Evolutionary conservation across 257 asterid species (phyloP).

Genomic region (Lithospermum erythrorhizon): DNA sequence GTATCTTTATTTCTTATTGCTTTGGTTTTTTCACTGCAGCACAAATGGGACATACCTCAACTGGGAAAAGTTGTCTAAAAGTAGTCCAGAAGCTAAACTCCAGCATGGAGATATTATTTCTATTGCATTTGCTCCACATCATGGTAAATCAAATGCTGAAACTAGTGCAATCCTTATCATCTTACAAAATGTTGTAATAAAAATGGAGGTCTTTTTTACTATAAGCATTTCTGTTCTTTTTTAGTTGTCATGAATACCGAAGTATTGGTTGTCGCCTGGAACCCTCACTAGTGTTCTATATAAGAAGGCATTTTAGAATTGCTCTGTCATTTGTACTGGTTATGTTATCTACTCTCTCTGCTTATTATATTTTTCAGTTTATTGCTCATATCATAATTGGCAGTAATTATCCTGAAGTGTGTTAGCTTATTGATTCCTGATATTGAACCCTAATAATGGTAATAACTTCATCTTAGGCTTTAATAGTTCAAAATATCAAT

Average conservation of each 20-base stretch:
- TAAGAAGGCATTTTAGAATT: too few species aligned
- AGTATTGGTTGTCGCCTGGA: background rate
- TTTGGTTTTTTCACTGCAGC: slow-evolving; percentile 36
- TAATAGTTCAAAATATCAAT: too few species aligned
- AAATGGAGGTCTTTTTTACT: background rate
- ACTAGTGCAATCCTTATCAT: background rate
- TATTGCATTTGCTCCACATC: slow-evolving; percentile 69
- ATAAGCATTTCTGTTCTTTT: too few species aligned
- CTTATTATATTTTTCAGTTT: background rate
- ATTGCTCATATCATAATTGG: too few species aligned
- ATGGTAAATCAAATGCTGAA: slow-evolving; percentile 44
- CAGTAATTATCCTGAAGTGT: too few species aligned
- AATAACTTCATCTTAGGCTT: too few species aligned
- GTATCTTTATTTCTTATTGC: slow-evolving; percentile 21
- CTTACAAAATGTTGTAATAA: background rate
- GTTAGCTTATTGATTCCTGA: too few species aligned
- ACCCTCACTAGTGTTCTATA: too few species aligned
- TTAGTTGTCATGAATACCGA: background rate
- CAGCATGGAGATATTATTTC: slow-evolving; percentile 91
- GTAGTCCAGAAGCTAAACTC: slow-evolving; percentile 56
- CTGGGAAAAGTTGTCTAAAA: slow-evolving; percentile 68
- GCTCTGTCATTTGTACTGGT: background rate
- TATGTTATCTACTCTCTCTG: background rate
- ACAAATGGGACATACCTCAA: slow-evolving; percentile 92
- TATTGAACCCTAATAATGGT: too few species aligned